Conservation (phyloP, 768 basidiomycete species). For the Symmetrospora coprosmae region DNA sequence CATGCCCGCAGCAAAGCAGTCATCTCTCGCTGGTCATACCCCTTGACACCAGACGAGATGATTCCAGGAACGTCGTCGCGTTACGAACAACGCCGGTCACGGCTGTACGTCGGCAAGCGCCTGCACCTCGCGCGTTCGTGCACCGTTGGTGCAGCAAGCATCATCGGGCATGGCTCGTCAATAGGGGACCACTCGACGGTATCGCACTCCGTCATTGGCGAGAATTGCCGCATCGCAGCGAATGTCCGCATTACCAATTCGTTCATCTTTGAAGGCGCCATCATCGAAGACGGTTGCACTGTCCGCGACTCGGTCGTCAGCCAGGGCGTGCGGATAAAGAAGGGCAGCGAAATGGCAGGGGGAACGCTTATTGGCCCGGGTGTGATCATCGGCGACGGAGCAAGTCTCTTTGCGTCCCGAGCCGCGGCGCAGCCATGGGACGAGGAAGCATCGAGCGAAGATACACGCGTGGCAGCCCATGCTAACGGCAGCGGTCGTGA, state of each 20-base stretch:
- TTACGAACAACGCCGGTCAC: slow-evolving; percentile 76
- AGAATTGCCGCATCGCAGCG: slow-evolving; percentile 35
- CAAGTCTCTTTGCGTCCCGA: slow-evolving; percentile 39
- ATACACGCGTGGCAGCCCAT: neutral
- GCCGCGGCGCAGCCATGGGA: slow-evolving; percentile 22
- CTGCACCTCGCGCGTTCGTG: slow-evolving; percentile 80
- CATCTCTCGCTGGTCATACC: slow-evolving; percentile 83
- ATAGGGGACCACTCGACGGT: slow-evolving; percentile 61
- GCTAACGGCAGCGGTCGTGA: neutral
- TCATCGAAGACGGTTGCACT: slow-evolving; percentile 55
- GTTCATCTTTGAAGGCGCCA: slow-evolving; percentile 57
- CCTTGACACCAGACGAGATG: slow-evolving; percentile 86
- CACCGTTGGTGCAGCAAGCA: slow-evolving; percentile 61
- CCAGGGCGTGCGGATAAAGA: slow-evolving; percentile 55
- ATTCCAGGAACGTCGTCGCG: slow-evolving; percentile 57
- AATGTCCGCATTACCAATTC: slow-evolving; percentile 42
- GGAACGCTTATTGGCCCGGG: slow-evolving; percentile 73
- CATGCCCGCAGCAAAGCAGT: slow-evolving; percentile 78
- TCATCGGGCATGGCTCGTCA: slow-evolving; percentile 62
- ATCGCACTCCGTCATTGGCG: slow-evolving; percentile 39
- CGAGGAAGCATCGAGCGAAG: neutral
- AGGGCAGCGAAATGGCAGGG: slow-evolving; percentile 50
- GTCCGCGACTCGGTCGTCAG: slow-evolving; percentile 71
- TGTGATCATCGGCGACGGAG: slow-evolving; percentile 62
- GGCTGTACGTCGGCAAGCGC: slow-evolving; percentile 73